These are phyloP conservation scores for Fusarium tjaetaba DNA, from an alignment of 2,329 filamentous ascomycete species.

Conservation along the genomic window DNA sequence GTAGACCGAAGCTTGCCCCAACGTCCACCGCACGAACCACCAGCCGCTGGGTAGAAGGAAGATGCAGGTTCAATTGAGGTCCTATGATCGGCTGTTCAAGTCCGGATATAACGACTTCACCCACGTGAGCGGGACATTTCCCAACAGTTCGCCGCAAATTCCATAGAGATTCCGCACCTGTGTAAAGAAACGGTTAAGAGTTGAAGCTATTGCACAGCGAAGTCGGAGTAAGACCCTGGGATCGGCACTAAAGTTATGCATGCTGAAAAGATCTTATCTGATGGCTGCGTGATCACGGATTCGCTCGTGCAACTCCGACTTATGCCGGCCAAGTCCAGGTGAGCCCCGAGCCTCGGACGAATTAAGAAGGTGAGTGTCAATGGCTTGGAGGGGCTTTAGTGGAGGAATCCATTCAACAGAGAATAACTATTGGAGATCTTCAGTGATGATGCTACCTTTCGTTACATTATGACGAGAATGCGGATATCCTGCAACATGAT, in stretches of 20 bases:
- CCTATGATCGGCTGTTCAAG: constrained; percentile 33
- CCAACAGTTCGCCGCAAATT: neutral
- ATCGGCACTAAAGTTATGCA: constrained; percentile 17
- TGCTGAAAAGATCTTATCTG: constrained; percentile 26
- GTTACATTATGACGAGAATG: constrained; percentile 19
- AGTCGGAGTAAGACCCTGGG: constrained; percentile 34
- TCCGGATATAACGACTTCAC: constrained; percentile 4
- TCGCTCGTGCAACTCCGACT: constrained; percentile 36
- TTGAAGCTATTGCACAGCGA: constrained; percentile 34
- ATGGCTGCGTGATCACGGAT: constrained; percentile 18
- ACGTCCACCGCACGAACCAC: constrained; percentile 9
- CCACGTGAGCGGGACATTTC: constrained; percentile 4
- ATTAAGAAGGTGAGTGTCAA: constrained; percentile 6
- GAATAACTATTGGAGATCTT: constrained; percentile 11
- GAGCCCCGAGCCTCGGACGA: constrained; percentile 19
- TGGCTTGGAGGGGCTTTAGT: constrained; percentile 16
- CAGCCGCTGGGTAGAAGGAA: neutral
- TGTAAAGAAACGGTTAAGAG: constrained; percentile 18
- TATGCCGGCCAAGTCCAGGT: constrained; percentile 26
- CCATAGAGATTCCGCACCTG: neutral
- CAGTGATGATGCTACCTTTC: constrained; percentile 4
- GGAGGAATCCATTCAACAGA: constrained; percentile 17
- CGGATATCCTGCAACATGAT: constrained; percentile 3
- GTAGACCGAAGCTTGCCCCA: neutral
- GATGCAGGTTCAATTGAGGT: neutral